phyloP scores from a whole-genome alignment of 148 eudicot genomes.

The Polygonum maritimum region DNA sequence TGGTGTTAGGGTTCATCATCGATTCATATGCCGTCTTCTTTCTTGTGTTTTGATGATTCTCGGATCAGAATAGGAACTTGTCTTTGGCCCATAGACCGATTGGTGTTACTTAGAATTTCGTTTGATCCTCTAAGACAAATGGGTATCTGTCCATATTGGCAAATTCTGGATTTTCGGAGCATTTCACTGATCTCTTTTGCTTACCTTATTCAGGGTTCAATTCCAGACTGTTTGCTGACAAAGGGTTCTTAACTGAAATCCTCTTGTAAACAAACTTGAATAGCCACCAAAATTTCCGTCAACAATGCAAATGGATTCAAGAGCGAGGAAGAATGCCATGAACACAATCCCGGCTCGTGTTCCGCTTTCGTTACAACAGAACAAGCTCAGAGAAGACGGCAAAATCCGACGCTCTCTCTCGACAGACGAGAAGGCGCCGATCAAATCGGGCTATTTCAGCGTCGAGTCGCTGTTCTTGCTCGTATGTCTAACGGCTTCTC shows the following conservation, averaged over 20 bases:
- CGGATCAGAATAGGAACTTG: not conserved
- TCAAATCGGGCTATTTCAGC: conserved; percentile 34
- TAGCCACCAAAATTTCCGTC: not conserved
- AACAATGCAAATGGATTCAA: not conserved
- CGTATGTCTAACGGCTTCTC: conserved; percentile 49
- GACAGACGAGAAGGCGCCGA: not conserved
- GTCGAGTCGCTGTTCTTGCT: conserved; percentile 55
- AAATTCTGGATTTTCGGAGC: not conserved
- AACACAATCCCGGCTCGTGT: not conserved
- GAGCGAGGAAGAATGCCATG: not conserved
- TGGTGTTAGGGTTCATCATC: not conserved
- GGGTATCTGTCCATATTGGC: not conserved
- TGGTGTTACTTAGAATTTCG: not conserved
- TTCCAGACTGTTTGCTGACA: not conserved
- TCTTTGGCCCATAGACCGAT: not conserved
- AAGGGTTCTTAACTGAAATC: not conserved
- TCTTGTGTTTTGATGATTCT: not conserved
- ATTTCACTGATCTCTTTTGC: not conserved
- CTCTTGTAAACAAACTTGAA: not conserved
- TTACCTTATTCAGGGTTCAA: not conserved
- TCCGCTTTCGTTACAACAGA: not conserved
- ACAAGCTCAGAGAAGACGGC: not conserved
- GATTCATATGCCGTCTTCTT: not conserved
- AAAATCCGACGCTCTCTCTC: not conserved
- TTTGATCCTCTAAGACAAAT: not conserved